These are phyloP conservation scores for Kuraishia floccosa DNA, from an alignment of 805 yeast species.

Conservation along the genomic window DNA sequence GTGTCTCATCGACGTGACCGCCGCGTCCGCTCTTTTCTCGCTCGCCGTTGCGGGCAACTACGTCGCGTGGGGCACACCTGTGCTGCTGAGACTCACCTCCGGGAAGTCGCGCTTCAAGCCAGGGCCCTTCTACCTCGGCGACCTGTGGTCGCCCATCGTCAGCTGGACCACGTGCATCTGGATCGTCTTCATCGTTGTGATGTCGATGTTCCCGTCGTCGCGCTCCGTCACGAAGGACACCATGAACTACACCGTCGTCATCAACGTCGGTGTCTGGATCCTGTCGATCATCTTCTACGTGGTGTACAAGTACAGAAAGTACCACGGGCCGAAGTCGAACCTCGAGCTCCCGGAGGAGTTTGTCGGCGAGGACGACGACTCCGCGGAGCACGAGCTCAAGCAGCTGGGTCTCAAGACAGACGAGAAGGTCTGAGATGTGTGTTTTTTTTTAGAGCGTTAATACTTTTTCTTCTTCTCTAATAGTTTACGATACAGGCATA, in stretches of 20 bases:
- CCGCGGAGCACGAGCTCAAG: too few relatives aligned
- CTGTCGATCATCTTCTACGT: slow-evolving; percentile 11
- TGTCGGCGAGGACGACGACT: too few relatives aligned
- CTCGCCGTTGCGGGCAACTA: slow-evolving; percentile 31
- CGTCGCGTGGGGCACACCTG: slow-evolving; percentile 32
- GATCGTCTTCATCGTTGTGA: slow-evolving; percentile 16
- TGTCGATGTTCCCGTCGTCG: slow-evolving; percentile 27
- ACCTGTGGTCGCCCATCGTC: slow-evolving; percentile 16
- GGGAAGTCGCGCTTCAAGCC: slow-evolving; percentile 29
- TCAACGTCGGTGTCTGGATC: slow-evolving; percentile 19
- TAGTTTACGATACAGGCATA: too few relatives aligned
- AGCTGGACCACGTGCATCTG: slow-evolving; percentile 20
- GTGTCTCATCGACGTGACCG: slow-evolving; percentile 27
- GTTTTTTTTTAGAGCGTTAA: too few relatives aligned
- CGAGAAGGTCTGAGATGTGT: too few relatives aligned
- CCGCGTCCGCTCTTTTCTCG: slow-evolving; percentile 36
- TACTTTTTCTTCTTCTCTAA: too few relatives aligned
- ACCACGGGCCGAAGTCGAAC: slow-evolving; percentile 16
- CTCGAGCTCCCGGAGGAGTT: too few relatives aligned
- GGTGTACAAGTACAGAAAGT: slow-evolving; percentile 12
- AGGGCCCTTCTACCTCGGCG: slow-evolving; percentile 31
- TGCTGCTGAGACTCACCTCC: slow-evolving; percentile 24
- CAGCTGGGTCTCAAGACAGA: too few relatives aligned
- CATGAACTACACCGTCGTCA: slow-evolving; percentile 24
- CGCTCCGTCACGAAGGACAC: slow-evolving; percentile 17